A percentile compares a stretch with the other conserved stretches of the same genome.
Evolutionary conservation across 2,329 filamentous ascomycete species (phyloP).

Genomic region (Eutypa lata): DNA sequence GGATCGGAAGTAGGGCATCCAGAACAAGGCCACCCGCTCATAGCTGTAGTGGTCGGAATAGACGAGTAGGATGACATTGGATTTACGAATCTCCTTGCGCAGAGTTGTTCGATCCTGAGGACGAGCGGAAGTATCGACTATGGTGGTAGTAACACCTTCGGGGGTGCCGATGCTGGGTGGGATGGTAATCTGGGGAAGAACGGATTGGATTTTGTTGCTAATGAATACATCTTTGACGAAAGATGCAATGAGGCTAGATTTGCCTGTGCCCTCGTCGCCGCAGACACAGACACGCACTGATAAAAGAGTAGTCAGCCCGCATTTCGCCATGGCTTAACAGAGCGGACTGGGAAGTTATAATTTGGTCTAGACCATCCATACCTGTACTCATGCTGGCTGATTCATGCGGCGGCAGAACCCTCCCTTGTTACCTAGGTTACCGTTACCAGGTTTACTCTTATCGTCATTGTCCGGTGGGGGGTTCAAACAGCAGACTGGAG

Average conservation of each 20-base stretch:
- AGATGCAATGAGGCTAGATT: constrained; percentile 89
- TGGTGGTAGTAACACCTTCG: constrained; percentile 94
- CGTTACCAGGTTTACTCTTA: background rate
- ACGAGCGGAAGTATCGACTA: constrained; percentile 94
- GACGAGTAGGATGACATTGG: constrained; percentile 92
- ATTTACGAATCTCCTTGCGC: constrained; percentile 92
- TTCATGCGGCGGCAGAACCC: background rate
- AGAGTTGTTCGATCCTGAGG: constrained; percentile 89
- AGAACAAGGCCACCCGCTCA: constrained; percentile 93
- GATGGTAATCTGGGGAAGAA: constrained; percentile 92
- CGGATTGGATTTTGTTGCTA: constrained; percentile 88
- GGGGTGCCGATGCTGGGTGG: constrained; percentile 89
- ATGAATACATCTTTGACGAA: constrained; percentile 98
- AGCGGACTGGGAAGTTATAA: too few species aligned
- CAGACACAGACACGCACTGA: constrained; percentile 89
- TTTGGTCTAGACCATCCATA: constrained; percentile 1
- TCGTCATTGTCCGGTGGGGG: background rate
- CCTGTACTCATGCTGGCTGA: constrained; percentile 11
- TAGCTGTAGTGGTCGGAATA: constrained; percentile 99
- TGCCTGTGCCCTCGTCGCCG: constrained; percentile 93
- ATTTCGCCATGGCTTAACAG: too few species aligned
- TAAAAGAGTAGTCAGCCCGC: background rate
- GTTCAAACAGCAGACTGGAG: background rate
- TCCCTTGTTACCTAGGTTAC: background rate
- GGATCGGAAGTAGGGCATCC: constrained; percentile 97